Base-by-base conservation (phyloP, 805 yeast species). In the Zygosaccharomyces kombuchaensis region DNA sequence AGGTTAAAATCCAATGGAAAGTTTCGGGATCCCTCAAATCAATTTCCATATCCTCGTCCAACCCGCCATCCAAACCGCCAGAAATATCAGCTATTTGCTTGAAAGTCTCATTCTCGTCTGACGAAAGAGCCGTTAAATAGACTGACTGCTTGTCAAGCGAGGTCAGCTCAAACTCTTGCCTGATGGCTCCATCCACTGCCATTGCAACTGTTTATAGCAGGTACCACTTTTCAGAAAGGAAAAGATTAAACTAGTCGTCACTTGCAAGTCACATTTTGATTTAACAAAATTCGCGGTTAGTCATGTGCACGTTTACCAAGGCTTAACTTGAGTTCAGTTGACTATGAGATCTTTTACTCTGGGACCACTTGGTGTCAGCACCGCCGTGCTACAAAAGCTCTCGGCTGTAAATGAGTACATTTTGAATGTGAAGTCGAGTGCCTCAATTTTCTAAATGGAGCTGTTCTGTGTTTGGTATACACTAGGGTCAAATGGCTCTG, bases 1-100 rank as follows among this genome's bases (percentile, higher is more conserved):
- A 65, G 4, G 47, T 37, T 17, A 48, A 36, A 14, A 45, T 34
- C 46, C 37, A 42, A 9, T 45, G 49, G 27, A 48, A 48, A 14
- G 52, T 48, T 2, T 38, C 17, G 5, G 52, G 49, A 38, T 45
- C 45, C 22, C 52, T 36, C 16, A 48, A 34, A 35, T 48, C 52
- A n/a, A 34, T 32, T n/a, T 48, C 52, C 27, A 48, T 23, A 29
- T 48, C 52, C 21, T 48, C 52, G n/a, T 27, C 42, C 23, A 27
- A 30, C 7, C 14, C n/a, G n/a, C 30, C 36, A 21, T 10, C 30
- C 10, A 14, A n/a, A 12, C 19, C 36, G 14, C 30, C 41, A 8
- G 23, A 35, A 9, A 4, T 13, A 9, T 36, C 46, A 6, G 22
- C 21, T 2, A 29, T 30, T 22, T 35, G 17, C 9, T 31, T 31